These are phyloP conservation scores for Fusarium acutatum DNA, from an alignment of 2,329 filamentous ascomycete species.

Conservation along the genomic window DNA sequence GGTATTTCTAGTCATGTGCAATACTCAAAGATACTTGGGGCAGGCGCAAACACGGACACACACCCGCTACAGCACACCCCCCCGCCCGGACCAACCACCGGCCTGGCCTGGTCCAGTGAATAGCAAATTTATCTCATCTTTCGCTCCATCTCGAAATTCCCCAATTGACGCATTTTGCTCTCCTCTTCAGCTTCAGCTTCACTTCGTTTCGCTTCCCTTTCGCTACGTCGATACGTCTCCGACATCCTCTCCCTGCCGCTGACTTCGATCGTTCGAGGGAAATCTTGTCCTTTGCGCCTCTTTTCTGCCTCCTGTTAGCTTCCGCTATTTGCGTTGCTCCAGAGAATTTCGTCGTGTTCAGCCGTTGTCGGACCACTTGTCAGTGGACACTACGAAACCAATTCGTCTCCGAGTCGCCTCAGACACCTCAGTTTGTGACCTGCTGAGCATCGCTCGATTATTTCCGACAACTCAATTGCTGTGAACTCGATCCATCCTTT, in stretches of 20 bases:
- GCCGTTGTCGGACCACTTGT: constrained; percentile 33
- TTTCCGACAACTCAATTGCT: constrained; percentile 31
- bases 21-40: constrained; percentile 5
- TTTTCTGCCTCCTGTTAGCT: constrained; percentile 8
- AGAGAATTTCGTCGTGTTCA: constrained; percentile 16
- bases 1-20: constrained; percentile 8
- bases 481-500: constrained; percentile 7
- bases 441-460: constrained; percentile 16
- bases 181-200: constrained; percentile 20
- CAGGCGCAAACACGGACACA: background rate
- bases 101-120: constrained; percentile 33
- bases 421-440: constrained; percentile 9
- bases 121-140: constrained; percentile 45
- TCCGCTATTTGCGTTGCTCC: constrained; percentile 17
- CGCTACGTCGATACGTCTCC: constrained; percentile 20
- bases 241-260: constrained; percentile 16
- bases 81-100: constrained; percentile 42
- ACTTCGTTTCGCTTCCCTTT: constrained; percentile 13
- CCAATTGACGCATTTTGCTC: constrained; percentile 42
- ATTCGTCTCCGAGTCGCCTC: constrained; percentile 1
- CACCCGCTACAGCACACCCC: constrained; percentile 15
- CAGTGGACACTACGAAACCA: constrained; percentile 14
- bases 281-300: constrained; percentile 1
- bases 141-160: constrained; percentile 38
- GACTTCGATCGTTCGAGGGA: constrained; percentile 28